These are phyloP conservation scores for Pyropia haitanensis DNA, from an alignment of 23 red algal species.

Conservation along the genomic window DNA sequence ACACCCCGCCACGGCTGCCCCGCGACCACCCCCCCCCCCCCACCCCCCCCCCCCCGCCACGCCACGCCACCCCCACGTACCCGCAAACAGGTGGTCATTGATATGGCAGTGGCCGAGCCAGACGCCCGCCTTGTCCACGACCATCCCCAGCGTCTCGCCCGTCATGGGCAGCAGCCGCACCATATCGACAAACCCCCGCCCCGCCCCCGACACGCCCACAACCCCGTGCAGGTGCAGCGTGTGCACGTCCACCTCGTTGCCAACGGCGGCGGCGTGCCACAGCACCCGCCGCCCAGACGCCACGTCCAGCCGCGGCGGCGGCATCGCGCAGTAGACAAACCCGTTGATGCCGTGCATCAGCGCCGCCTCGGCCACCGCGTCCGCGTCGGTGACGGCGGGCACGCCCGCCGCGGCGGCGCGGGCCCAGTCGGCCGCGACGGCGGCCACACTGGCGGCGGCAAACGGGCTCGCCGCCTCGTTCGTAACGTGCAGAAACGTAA, in stretches of 20 bases:
- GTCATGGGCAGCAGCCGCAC: conserved; percentile 27
- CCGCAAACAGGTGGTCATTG: conserved; percentile 29
- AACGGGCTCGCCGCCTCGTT: too few relatives aligned
- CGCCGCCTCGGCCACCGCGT: conserved; percentile 12
- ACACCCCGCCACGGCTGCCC: too few relatives aligned
- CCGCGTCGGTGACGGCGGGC: background rate
- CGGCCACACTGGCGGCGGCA: too few relatives aligned
- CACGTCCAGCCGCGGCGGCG: background rate
- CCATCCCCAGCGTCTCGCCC: conserved; percentile 10
- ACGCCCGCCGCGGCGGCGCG: too few relatives aligned
- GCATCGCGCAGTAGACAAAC: conserved; percentile 19
- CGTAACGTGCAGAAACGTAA: too few relatives aligned
- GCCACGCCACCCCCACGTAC: conserved; percentile 7
- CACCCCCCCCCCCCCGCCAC: too few relatives aligned
- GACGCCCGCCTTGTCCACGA: conserved; percentile 10
- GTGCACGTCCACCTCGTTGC: conserved; percentile 38
- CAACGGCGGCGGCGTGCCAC: conserved; percentile 10
- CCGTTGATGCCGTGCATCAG: conserved; percentile 39
- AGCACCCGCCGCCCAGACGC: background rate
- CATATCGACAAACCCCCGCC: conserved; percentile 9
- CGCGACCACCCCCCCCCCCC: too few relatives aligned
- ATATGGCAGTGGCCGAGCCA: conserved; percentile 34
- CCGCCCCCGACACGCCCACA: conserved; percentile 13
- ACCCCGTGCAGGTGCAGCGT: conserved; percentile 27
- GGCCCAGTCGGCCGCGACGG: too few relatives aligned